Percentiles rank a stretch among this genome's conserved stretches.
phyloP scores from a whole-genome alignment of 129 eudicot genomes.

The Calendula officinalis region DNA sequence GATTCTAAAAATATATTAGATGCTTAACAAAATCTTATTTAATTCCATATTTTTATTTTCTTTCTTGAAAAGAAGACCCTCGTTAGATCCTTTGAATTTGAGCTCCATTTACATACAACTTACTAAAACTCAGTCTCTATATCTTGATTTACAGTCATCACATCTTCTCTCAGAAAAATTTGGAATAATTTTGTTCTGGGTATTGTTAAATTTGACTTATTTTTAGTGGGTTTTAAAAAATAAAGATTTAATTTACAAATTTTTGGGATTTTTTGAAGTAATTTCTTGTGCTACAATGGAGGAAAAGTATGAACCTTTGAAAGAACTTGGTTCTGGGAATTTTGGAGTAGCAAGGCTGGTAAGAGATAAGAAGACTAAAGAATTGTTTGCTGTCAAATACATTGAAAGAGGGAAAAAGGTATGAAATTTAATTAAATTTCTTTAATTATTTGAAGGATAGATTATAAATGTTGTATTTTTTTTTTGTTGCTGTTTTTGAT shows the following conservation, averaged over 20 bases:
- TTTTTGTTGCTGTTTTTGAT: conserved; percentile 2
- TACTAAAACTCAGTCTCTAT: no score
- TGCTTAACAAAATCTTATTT: conserved; percentile 35
- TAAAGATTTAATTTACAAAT: conserved; percentile 15
- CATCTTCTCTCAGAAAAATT: background rate
- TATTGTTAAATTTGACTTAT: conserved; percentile 14
- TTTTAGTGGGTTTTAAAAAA: conserved; percentile 18
- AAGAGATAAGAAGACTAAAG: conserved; percentile 50
- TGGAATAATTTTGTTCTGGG: conserved; percentile 11
- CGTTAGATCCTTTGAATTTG: conserved; percentile 34
- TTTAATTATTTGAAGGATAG: conserved; percentile 4
- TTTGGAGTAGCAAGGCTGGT: conserved; percentile 62
- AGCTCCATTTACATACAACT: conserved; percentile 25
- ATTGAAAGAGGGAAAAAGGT: conserved; percentile 70
- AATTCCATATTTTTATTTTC: conserved; percentile 8
- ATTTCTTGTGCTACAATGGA: conserved; percentile 36
- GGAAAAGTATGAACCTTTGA: conserved; percentile 55
- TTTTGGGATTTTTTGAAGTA: conserved; percentile 24
- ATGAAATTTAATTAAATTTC: conserved; percentile 5
- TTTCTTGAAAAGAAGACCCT: conserved; percentile 23
- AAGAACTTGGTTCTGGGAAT: conserved; percentile 64
- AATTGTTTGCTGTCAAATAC: conserved; percentile 59
- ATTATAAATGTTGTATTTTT: background rate
- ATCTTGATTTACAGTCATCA: conserved; percentile 21
- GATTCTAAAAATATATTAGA: conserved; percentile 14